A percentile compares a stretch with the other conserved stretches of the same genome.
These are phyloP conservation scores for Aspergillus sp. DNA, from an alignment of 2,329 filamentous ascomycete genomes.

Conservation along the genomic window DNA sequence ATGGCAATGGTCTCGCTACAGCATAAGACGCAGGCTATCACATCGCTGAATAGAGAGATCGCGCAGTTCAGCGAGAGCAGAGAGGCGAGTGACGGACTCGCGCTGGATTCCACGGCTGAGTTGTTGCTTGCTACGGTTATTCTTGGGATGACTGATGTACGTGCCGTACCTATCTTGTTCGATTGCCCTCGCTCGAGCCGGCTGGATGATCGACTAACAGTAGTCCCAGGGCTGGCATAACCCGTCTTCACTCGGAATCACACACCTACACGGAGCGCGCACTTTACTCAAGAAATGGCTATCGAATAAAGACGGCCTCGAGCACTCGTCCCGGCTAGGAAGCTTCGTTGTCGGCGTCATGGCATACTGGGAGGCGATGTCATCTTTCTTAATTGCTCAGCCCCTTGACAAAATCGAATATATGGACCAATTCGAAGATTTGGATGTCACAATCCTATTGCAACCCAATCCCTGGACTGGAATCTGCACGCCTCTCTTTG, in stretches of 20 bases:
- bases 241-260: neutral
- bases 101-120: neutral
- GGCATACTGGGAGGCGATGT: neutral
- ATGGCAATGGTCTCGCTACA: no score
- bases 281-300: neutral
- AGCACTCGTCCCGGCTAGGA: neutral
- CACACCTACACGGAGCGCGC: neutral
- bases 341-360: neutral
- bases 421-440: neutral
- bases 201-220: neutral
- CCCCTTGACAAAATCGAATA: neutral
- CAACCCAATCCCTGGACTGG: neutral
- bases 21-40: neutral
- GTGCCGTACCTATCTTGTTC: neutral
- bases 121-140: neutral
- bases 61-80: no score
- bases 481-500: constrained; percentile 13
- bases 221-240: neutral
- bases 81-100: no score
- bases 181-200: no score
- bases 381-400: neutral
- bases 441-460: no score
- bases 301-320: neutral
- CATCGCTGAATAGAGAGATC: neutral
- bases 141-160: neutral